These are phyloP conservation scores for Podila clonocystis DNA, from an alignment of 192 early-diverging fungal genomes.

Conservation along the genomic window DNA sequence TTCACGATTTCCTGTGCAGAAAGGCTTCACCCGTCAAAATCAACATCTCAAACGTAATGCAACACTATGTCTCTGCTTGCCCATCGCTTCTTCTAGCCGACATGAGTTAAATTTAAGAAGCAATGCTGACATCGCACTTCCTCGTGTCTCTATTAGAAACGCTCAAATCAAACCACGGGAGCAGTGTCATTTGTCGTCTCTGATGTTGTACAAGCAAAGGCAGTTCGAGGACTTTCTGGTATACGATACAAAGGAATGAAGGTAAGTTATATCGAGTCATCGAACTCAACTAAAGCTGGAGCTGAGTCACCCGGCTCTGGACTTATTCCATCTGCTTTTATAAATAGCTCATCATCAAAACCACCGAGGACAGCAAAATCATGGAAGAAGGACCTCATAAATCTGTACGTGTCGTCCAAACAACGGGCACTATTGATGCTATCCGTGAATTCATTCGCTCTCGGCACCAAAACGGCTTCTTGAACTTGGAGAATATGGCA, in stretches of 20 bases:
- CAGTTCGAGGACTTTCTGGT: not conserved
- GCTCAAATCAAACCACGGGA: not conserved
- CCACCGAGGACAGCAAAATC: slow-evolving; percentile 13
- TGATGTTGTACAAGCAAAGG: not conserved
- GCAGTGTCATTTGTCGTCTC: not conserved
- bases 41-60: slow-evolving; percentile 22
- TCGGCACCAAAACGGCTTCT: slow-evolving; percentile 20
- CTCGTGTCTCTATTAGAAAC: not conserved
- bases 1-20: slow-evolving; percentile 19
- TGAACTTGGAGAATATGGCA: slow-evolving; percentile 39
- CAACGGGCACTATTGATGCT: slow-evolving; percentile 16
- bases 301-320: too few species aligned
- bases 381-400: not conserved
- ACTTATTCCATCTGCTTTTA: not conserved
- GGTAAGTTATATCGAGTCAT: not conserved
- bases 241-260: slow-evolving; percentile 1
- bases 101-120: too few species aligned
- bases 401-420: not conserved
- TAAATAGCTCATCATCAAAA: slow-evolving; percentile 21
- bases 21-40: slow-evolving; percentile 18
- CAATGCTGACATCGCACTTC: not conserved
- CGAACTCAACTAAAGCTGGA: too few species aligned
- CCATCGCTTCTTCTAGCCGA: not conserved
- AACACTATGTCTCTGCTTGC: not conserved
- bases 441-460: slow-evolving; percentile 24